Evolutionary conservation across 2,329 filamentous ascomycete species (phyloP).

Genomic region (Ceratocystis eucalypticola): DNA sequence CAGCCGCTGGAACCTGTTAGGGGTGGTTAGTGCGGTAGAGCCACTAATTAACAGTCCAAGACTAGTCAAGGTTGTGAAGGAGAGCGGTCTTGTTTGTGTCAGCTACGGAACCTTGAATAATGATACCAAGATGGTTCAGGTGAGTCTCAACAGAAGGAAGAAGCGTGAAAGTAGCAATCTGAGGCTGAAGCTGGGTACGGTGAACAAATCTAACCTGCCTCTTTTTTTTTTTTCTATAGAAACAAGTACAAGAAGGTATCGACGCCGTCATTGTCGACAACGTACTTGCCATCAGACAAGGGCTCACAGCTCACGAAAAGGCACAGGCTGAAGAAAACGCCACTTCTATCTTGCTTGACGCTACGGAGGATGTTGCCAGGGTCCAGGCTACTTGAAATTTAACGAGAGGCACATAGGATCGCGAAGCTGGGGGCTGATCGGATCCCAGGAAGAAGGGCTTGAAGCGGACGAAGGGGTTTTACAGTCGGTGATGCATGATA

Average conservation of each 20-base stretch:
- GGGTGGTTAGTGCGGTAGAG: slow-evolving; percentile 78
- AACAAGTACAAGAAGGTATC: slow-evolving; percentile 88
- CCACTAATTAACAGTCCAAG: slow-evolving; percentile 80
- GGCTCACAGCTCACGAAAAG: slow-evolving; percentile 44
- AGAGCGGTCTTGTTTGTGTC: slow-evolving; percentile 84
- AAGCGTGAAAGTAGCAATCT: slow-evolving; percentile 10
- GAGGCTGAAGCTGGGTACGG: not conserved
- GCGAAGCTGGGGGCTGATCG: not conserved
- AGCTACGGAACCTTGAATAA: slow-evolving; percentile 91
- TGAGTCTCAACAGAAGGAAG: slow-evolving; percentile 33
- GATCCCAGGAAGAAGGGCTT: not conserved
- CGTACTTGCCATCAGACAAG: slow-evolving; percentile 83
- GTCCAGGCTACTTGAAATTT: not conserved
- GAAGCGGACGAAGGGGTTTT: not conserved
- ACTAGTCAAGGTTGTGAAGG: slow-evolving; percentile 84
- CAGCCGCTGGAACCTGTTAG: slow-evolving; percentile 83
- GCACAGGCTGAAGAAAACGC: slow-evolving; percentile 10
- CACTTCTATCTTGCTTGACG: not conserved
- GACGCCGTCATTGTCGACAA: slow-evolving; percentile 96
- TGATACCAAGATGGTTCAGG: slow-evolving; percentile 69
- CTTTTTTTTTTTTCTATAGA: slow-evolving; percentile 32
- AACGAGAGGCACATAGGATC: not conserved
- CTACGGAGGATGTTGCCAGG: not conserved
- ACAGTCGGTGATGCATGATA: not conserved
- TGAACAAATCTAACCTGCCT: slow-evolving; percentile 4